A percentile compares a stretch with the other conserved stretches of the same genome.
phyloP scores from a whole-genome alignment of 2,329 filamentous ascomycete genomes.

The Cladosporium sp. region DNA sequence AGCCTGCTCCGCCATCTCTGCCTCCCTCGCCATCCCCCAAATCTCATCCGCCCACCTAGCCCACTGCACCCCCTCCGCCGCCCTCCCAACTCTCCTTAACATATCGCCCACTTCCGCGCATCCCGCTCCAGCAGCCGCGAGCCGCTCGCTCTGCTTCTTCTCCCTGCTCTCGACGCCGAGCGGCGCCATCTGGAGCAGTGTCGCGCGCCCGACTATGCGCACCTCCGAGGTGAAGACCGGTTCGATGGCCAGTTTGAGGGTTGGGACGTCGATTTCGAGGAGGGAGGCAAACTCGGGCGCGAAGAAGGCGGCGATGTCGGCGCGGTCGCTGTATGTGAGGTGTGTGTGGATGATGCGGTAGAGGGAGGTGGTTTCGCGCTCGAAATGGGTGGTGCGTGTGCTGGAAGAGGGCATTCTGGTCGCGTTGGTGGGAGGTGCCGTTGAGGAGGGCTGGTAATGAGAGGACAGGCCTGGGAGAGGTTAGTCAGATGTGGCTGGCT shows the following conservation, averaged over 20 bases:
- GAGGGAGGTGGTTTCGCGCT: not conserved
- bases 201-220: no score
- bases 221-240: not conserved
- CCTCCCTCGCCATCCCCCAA: not conserved
- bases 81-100: not conserved
- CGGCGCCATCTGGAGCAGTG: not conserved
- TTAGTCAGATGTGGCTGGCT: no score
- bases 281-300: not conserved
- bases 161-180: not conserved
- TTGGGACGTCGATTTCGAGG: not conserved
- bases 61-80: not conserved
- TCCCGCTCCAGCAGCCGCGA: not conserved
- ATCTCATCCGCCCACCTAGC: not conserved
- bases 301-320: no score
- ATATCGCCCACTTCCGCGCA: not conserved
- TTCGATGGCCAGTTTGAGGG: not conserved
- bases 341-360: not conserved
- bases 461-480: no score
- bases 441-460: not conserved
- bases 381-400: not conserved
- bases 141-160: not conserved
- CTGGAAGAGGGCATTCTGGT: conserved; percentile 1
- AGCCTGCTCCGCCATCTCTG: not conserved
- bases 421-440: not conserved
- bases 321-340: not conserved